These are phyloP conservation scores for Zychaea mexicana DNA, from an alignment of 371 early-diverging fungal genomes.

Conservation along the genomic window DNA sequence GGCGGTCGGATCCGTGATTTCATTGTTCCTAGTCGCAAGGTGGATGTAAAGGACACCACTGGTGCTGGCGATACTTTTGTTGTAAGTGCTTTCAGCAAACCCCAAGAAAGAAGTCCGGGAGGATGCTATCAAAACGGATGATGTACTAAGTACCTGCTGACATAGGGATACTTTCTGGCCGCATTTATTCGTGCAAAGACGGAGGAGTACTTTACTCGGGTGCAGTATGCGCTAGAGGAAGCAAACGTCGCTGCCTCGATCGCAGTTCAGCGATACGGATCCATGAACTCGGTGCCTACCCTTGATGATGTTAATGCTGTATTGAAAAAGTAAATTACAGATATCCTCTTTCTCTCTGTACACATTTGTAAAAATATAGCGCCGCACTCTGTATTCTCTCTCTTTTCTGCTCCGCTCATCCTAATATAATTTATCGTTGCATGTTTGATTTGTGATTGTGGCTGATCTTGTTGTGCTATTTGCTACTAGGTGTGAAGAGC, in stretches of 20 bases:
- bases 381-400: no score
- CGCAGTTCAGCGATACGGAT: constrained; percentile 59
- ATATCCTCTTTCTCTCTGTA: no score
- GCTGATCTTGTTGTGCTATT: no score
- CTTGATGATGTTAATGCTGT: constrained; percentile 41
- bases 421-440: no score
- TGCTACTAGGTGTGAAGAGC: no score
- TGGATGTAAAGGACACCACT: constrained; percentile 69
- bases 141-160: no score
- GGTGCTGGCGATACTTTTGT: constrained; percentile 89
- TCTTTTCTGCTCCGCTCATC: no score
- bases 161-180: constrained; percentile 77
- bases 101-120: background rate
- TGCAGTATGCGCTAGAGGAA: constrained; percentile 45
- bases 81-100: constrained; percentile 41
- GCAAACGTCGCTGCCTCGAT: constrained; percentile 63
- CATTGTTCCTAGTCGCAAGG: constrained; percentile 45
- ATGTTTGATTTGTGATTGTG: no score
- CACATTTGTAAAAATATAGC: no score
- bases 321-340: background rate
- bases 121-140: background rate
- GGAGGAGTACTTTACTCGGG: constrained; percentile 41
- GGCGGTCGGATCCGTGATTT: constrained; percentile 33
- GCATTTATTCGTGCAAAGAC: constrained; percentile 47
- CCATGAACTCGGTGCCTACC: constrained; percentile 67